Evolutionary conservation across 805 yeast species (phyloP), one percentile per base, ranked within the genome.

Genomic region (Millerago galiae): DNA sequence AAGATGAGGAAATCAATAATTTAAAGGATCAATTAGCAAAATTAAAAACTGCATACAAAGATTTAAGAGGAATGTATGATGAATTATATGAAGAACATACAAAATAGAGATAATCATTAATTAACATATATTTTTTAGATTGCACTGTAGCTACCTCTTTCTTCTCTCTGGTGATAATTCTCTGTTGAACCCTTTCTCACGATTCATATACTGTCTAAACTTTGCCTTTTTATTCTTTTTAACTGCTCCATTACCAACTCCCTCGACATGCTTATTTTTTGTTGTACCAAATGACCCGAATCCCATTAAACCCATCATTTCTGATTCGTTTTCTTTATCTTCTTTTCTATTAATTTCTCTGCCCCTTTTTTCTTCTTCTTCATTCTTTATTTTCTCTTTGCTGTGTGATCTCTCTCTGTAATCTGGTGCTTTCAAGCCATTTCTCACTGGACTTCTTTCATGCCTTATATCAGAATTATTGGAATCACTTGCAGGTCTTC

Each of bases 201-300:
- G 61, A 53, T 77, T 77, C 78, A 76, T 76, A 48, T 78, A 78
- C 56, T 77, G 83, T 51, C 83, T 65, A 53, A 74, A 78, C 24
- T 69, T 69, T 0, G 75, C 61, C 41, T 66, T 66, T 41, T 60
- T 62, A 28, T 66, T 61, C 43, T 62, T 62, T 44, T 62, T 61
- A 2, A 59, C 62, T 0, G 65, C 63, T 1, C 77, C 79, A 24
- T 55, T 59, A 15, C 71, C 72, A 41, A 71, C 59, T 2, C 77
- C 79, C 30, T 58, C 58, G 6, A 77, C 83, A 36, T 75, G 74
- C 48, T 75, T 74, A 34, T 77, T 74, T 54, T 79, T 79, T 6
- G 84, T 77, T 2, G 76, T 54, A 1, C 66, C 71, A 56, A 79
- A 77, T 1, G 74, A 72, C 3, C 68, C 63, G 51, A 79, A 78